These are phyloP conservation scores for Lachnellula subtilissima DNA, from an alignment of 2,329 filamentous ascomycete species.

Conservation along the genomic window DNA sequence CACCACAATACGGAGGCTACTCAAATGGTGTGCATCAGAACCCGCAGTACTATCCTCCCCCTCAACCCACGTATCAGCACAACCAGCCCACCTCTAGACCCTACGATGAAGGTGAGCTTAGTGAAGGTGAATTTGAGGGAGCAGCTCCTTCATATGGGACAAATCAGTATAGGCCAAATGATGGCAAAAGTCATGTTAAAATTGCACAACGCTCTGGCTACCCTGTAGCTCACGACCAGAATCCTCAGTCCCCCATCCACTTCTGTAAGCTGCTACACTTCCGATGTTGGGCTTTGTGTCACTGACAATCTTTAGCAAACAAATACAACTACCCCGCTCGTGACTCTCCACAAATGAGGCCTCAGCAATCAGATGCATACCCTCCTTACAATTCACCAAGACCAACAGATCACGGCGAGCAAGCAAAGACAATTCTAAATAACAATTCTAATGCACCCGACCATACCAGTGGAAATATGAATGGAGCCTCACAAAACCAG, in stretches of 20 bases:
- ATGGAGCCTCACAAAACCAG: conserved; percentile 5
- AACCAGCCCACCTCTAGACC: conserved; percentile 15
- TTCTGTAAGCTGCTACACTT: conserved; percentile 13
- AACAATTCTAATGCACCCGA: conserved; percentile 6
- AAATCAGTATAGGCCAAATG: conserved; percentile 29
- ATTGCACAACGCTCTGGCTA: conserved; percentile 22
- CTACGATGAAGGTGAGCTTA: conserved; percentile 71
- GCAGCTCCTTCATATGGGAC: conserved; percentile 11
- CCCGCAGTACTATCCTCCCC: conserved; percentile 18
- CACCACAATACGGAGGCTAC: conserved; percentile 16
- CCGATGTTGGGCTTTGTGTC: neutral
- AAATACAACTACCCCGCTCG: conserved; percentile 15
- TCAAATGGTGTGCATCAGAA: conserved; percentile 12
- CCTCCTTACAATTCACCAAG: conserved; percentile 23
- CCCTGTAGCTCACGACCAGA: conserved; percentile 15
- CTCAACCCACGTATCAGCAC: conserved; percentile 21
- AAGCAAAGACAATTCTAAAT: conserved; percentile 8
- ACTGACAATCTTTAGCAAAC: conserved; percentile 15
- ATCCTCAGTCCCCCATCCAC: conserved; percentile 13
- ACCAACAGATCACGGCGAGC: conserved; percentile 10
- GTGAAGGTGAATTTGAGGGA: conserved; percentile 59
- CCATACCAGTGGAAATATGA: conserved; percentile 1
- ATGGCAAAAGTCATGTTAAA: conserved; percentile 20
- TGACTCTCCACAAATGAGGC: conserved; percentile 15
- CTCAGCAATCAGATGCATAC: conserved; percentile 24